Evolutionary conservation across 2,329 filamentous ascomycete genomes (phyloP), one percentile per base, ranked within the genome.

Genomic region (Chaetoscypha palmicola): DNA sequence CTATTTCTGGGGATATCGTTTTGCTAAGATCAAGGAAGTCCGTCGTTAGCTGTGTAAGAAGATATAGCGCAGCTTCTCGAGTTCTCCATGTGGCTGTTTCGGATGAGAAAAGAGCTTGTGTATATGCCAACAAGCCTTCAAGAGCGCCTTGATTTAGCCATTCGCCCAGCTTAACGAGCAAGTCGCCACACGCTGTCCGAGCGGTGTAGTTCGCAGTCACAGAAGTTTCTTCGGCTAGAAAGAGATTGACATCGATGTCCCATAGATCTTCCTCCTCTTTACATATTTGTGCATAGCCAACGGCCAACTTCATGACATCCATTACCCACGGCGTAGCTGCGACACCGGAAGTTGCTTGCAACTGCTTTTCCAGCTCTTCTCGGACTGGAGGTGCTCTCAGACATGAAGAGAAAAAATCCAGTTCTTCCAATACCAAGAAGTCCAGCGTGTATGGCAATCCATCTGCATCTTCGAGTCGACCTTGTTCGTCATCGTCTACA

Each of bases 201-300:
- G 92, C 86, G 0, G 92, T 96, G 67, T 97, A 98, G 64, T 97
- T 97, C 23, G 90, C 86, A 10, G 89, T 95, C 14, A 96, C 85
- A 2, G 89, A 91, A 2, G 88, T 91, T 67, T 97, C 91, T 65
- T 98, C 92, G 1, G 89, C 91, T 36, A 98, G 73, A 65, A 94
- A 98, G 2, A 98, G 76, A 46, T 94, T 97, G 54, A 94, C 85
- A 64, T 98, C 92, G 50, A 96, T 88, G 56, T 96, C 88, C 92
- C 92, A 98, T 8, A 98, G 68, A 5, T 86, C 88, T 66, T 96
- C 88, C 60, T 97, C 92, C 63, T 98, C 92, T 21, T 79, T 81
- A 2, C 86, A 90, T 56, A 98, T 94, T 53, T 91, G 87, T 10
- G 89, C 83, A 65, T 94, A 97, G 1, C 81, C 79, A 16, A 89